Base-by-base conservation (phyloP, 805 yeast genomes). In the Helenozyma baotianmanensis region DNA sequence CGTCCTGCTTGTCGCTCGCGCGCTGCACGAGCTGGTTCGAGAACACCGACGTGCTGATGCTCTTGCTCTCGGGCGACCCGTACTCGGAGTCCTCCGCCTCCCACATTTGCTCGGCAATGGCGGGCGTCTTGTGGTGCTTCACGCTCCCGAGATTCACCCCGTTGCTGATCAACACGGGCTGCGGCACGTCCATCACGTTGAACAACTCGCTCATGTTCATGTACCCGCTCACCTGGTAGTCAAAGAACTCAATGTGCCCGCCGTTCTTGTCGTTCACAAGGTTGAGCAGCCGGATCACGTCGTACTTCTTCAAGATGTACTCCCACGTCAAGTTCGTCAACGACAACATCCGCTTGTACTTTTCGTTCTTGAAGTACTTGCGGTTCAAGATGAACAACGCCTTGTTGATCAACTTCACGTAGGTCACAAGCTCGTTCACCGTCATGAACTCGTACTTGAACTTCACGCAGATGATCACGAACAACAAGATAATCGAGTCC, bases 381-480 rank as follows among this genome's bases (percentile, higher is more conserved):
- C 69, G 38, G 43, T 65, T 66, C 36, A 66, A 47, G 27, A 66
- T 65, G 40, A 62, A 65, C 23, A 66, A 48, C 4, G 69, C 62
- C 37, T 64, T 65, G 44, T 65, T 65, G 36, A 65, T 62, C 32
- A 66, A 42, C 28, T 62, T 63, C 22, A 61, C 68, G 32, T 60
- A 66, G 12, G 62, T 48, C 15, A 56, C 45, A 30, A 66, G 45
- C 38, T 66, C 72, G 34, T 53, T 53, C 27, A 56, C 42, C 1
- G 60, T 56, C 55, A 66, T 62, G 27, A 60, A 57, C 25, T 63
- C 60, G 36, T 57, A 62, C 36, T 70, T 70, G 48, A 75, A 59
- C 48, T 76, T 78, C 6, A 75, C 70, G 2, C 74, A 66, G 30
- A 77, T 60, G 21, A 76, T 72, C 10, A 74, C 70, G 42, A 74